Base-by-base conservation (phyloP, 2,329 filamentous ascomycete species). In the Pleurostoma richardsiae region DNA sequence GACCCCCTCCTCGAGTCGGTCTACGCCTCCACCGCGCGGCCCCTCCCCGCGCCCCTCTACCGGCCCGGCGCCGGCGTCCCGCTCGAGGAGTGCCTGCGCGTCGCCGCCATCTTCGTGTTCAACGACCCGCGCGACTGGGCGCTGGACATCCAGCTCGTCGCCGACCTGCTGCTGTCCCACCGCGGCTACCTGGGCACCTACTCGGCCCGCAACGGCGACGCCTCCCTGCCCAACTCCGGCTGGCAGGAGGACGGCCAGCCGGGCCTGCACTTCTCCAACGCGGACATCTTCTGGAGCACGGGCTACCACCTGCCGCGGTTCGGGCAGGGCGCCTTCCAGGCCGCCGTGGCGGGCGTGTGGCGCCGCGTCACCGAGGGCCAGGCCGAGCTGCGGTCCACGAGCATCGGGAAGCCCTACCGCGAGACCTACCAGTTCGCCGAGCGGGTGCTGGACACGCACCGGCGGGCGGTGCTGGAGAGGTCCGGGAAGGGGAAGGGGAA, bases 101-200 rank as follows among this genome's bases (percentile, higher is more conserved):
- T 99, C 55, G 90, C 95, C 60, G 90, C 91, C 29, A 82, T 97
- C 29, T 86, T 97, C 59, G 86, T 96, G 5, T 96, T 92, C 76
- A 95, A 96, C 64, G 94, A 97, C 66, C 91, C 94, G 4, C 82
- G 94, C 47, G 94, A 99, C 71, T 99, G 94, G 94, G 90, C 88
- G 1, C 77, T 96, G 7, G 92, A 97, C 64, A 82, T 83, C 3
- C 88, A 95, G 61, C 72, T 97, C 56, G 86, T 97, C 48, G 61
- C 86, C 45, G 94, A 99, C 65, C 70, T 96, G 8, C 72, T 97
- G 5, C 75, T 95, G 39, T 96, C 91, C 1, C 74, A 80, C 19
- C 58, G 76, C n/a, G 94, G 94, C 19, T 80, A 88, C 47, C 63
- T 96, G 4, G 94, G 92, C 29, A 96, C 92, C 0, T 74, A 88